Conservation (phyloP, 1,139 yeast species). For the Citeromyces siamensis region DNA sequence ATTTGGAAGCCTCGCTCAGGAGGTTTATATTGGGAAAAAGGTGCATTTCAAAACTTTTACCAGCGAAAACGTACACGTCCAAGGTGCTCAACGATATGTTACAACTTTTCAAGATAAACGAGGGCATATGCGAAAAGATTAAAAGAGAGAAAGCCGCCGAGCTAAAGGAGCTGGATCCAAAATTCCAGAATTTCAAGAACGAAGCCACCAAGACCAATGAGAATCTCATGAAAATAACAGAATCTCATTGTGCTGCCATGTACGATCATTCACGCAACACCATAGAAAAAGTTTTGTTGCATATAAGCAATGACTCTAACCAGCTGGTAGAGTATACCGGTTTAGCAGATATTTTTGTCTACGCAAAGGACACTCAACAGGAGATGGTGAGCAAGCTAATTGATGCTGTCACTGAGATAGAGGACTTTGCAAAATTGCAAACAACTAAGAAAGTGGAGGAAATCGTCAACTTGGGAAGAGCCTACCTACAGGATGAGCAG, state of each 20-base stretch:
- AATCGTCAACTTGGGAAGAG: slow-evolving; percentile 54
- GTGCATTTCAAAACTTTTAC: slow-evolving; percentile 77
- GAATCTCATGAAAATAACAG: slow-evolving; percentile 50
- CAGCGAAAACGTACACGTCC: slow-evolving; percentile 75
- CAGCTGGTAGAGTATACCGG: slow-evolving; percentile 41
- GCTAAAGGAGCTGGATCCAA: slow-evolving; percentile 47
- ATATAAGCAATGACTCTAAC: slow-evolving; percentile 23
- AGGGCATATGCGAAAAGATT: slow-evolving; percentile 37
- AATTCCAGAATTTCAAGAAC: slow-evolving; percentile 39
- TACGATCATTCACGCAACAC: slow-evolving; percentile 49
- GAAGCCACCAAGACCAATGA: slow-evolving; percentile 46
- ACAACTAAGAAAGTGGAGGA: slow-evolving; percentile 51
- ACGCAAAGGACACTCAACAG: slow-evolving; percentile 58
- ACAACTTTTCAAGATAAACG: slow-evolving; percentile 48
- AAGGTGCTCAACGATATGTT: slow-evolving; percentile 61
- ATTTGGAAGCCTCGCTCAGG: slow-evolving; percentile 72
- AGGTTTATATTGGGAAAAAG: slow-evolving; percentile 84
- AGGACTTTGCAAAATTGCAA: slow-evolving; percentile 47
- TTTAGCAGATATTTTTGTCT: slow-evolving; percentile 51
- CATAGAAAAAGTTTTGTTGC: slow-evolving; percentile 38
- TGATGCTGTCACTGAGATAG: slow-evolving; percentile 53
- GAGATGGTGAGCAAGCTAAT: slow-evolving; percentile 54
- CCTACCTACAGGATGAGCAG: slow-evolving; percentile 42
- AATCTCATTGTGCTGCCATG: slow-evolving; percentile 40
- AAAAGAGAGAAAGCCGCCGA: slow-evolving; percentile 31